A percentile compares a stretch with the other conserved stretches of the same genome.
These are phyloP conservation scores for Juglanconis oblonga DNA, from an alignment of 2,329 filamentous ascomycete species.

Conservation along the genomic window DNA sequence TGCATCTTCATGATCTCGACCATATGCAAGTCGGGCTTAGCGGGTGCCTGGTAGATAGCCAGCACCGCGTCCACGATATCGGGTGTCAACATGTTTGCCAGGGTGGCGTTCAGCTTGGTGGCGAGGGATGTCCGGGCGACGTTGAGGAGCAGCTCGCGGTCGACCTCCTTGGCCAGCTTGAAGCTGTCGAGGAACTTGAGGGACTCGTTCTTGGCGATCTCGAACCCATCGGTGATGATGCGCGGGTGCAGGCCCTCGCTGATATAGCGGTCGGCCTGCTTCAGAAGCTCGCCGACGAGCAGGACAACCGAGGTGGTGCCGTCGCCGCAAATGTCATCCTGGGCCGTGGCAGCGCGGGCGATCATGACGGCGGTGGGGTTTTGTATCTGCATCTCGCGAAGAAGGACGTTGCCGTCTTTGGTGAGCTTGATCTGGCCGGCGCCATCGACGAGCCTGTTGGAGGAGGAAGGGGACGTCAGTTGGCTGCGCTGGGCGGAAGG, in stretches of 20 bases:
- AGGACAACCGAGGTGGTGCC: slow-evolving; percentile 96
- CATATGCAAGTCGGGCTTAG: slow-evolving; percentile 98
- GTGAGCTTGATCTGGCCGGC: slow-evolving; percentile 93
- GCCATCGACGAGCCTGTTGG: slow-evolving; percentile 63
- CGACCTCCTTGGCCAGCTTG: slow-evolving; percentile 84
- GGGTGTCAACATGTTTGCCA: slow-evolving; percentile 88
- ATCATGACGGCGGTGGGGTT: slow-evolving; percentile 94
- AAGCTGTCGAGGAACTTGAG: slow-evolving; percentile 95
- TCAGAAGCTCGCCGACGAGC: slow-evolving; percentile 91
- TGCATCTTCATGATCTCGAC: slow-evolving; percentile 99
- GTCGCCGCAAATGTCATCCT: slow-evolving; percentile 97
- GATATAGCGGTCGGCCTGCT: slow-evolving; percentile 96
- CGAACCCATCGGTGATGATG: slow-evolving; percentile 96
- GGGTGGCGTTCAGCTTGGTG: slow-evolving; percentile 86
- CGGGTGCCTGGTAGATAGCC: slow-evolving; percentile 83
- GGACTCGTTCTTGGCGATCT: slow-evolving; percentile 90
- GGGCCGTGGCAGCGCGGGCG: slow-evolving; percentile 82
- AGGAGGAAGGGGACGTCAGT: slow-evolving; percentile 16
- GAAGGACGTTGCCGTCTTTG: slow-evolving; percentile 91
- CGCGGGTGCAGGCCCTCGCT: slow-evolving; percentile 94
- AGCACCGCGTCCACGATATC: slow-evolving; percentile 96
- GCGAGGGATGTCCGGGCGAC: slow-evolving; percentile 92
- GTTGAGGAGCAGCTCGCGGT: slow-evolving; percentile 88
- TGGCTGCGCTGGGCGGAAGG: not conserved
- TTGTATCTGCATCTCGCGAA: slow-evolving; percentile 87